Percentiles rank a stretch among this genome's conserved stretches.
phyloP scores from a whole-genome alignment of 495 filamentous ascomycete species.

The Neurospora sp. region DNA sequence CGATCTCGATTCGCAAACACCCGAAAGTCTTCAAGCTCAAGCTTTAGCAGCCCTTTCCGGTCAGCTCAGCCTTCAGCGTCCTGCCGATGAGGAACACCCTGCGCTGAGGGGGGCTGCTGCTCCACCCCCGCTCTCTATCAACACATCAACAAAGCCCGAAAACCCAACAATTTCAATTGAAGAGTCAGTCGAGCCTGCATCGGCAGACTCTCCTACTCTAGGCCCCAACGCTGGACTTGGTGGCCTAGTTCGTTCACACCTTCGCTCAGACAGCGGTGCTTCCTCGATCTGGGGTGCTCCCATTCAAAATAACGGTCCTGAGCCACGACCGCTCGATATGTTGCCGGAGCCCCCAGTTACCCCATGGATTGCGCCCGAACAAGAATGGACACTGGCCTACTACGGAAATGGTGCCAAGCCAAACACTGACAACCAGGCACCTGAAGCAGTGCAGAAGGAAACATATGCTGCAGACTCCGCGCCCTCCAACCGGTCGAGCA shows the following conservation, averaged over 20 bases:
- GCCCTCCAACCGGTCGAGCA: background rate
- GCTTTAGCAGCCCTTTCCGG: conserved; percentile 8
- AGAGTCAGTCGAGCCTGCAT: conserved; percentile 19
- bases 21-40: conserved; percentile 2
- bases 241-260: conserved; percentile 75
- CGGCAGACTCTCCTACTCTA: conserved; percentile 70
- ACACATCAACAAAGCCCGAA: conserved; percentile 13
- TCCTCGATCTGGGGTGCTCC: conserved; percentile 60
- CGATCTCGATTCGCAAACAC: conserved; percentile 23
- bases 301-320: conserved; percentile 18
- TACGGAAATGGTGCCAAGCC: conserved; percentile 19
- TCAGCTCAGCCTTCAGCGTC: conserved; percentile 25
- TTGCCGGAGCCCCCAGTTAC: conserved; percentile 31
- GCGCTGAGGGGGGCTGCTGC: conserved; percentile 31
- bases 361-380: conserved; percentile 43
- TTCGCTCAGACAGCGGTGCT: conserved; percentile 69
- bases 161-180: conserved; percentile 10
- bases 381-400: conserved; percentile 33
- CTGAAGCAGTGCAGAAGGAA: conserved; percentile 6
- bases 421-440: conserved; percentile 9
- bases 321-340: conserved; percentile 24
- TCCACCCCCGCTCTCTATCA: conserved; percentile 25
- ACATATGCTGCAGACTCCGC: background rate
- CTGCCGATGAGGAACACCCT: conserved; percentile 35
- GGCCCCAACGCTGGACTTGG: conserved; percentile 61